Conservation (phyloP, 495 filamentous ascomycete genomes). For the Halenospora varia region DNA sequence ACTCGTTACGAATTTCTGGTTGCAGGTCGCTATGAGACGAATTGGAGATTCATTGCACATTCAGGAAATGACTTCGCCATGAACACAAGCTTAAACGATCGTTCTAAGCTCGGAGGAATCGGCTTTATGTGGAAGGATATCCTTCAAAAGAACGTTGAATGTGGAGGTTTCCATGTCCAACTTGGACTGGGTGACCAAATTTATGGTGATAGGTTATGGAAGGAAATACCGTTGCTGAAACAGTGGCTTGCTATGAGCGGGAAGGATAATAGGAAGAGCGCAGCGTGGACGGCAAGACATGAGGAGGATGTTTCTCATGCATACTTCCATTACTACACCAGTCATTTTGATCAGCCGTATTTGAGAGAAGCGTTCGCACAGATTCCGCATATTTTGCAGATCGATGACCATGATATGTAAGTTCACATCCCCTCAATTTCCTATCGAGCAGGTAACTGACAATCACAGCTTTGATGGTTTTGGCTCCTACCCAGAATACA, state of each 20-base stretch:
- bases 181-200: slow-evolving; percentile 91
- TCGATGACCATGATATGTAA: slow-evolving; percentile 98
- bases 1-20: slow-evolving; percentile 98
- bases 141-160: slow-evolving; percentile 93
- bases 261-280: slow-evolving; percentile 86
- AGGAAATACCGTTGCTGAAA: slow-evolving; percentile 84
- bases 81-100: slow-evolving; percentile 79
- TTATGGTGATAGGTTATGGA: slow-evolving; percentile 95
- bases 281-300: slow-evolving; percentile 85
- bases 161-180: slow-evolving; percentile 91
- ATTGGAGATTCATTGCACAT: slow-evolving; percentile 96
- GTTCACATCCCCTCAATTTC: slow-evolving; percentile 30
- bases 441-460: slow-evolving; percentile 7
- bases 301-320: slow-evolving; percentile 94
- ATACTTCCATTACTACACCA: slow-evolving; percentile 98
- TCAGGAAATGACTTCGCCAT: slow-evolving; percentile 94
- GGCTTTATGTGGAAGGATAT: slow-evolving; percentile 99
- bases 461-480: slow-evolving; percentile 85
- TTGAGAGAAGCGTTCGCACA: slow-evolving; percentile 93
- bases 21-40: slow-evolving; percentile 81
- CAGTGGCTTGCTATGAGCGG: slow-evolving; percentile 92
- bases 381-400: slow-evolving; percentile 87
- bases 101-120: slow-evolving; percentile 76
- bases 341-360: slow-evolving; percentile 93
- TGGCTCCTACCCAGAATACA: slow-evolving; percentile 94